Conservation (phyloP, 768 basidiomycete species). For the Porpolomopsis calyptriformis region DNA sequence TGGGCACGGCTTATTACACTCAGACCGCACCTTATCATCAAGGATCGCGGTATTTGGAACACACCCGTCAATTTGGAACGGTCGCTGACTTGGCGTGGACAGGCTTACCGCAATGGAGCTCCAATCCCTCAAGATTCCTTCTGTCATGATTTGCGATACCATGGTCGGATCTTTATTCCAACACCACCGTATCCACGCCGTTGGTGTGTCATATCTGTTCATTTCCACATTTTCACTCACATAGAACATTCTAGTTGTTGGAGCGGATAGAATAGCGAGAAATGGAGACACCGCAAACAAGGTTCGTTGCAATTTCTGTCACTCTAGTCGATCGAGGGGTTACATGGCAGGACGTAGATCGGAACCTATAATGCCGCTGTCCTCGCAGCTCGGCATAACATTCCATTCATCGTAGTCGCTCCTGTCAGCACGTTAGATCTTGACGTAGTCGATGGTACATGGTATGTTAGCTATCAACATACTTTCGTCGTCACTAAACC, state of each 20-base stretch:
- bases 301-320: slow-evolving; percentile 18
- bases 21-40: slow-evolving; percentile 94
- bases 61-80: background rate
- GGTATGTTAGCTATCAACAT: slow-evolving; percentile 27
- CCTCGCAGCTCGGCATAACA: slow-evolving; percentile 73
- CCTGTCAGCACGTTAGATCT: slow-evolving; percentile 90
- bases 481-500: slow-evolving; percentile 7
- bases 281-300: slow-evolving; percentile 99
- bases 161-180: slow-evolving; percentile 96
- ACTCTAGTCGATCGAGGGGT: background rate
- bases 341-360: slow-evolving; percentile 35
- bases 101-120: slow-evolving; percentile 89
- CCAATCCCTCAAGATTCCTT: slow-evolving; percentile 71
- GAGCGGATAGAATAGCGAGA: slow-evolving; percentile 78
- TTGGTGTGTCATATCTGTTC: slow-evolving; percentile 39
- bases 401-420: slow-evolving; percentile 89
- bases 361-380: slow-evolving; percentile 97
- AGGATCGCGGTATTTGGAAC: slow-evolving; percentile 53
- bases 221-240: background rate
- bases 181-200: slow-evolving; percentile 70
- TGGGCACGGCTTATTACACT: slow-evolving; percentile 81
- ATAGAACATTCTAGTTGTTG: slow-evolving; percentile 44
- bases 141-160: slow-evolving; percentile 93
- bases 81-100: slow-evolving; percentile 4
- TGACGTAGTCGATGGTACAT: slow-evolving; percentile 55